phyloP scores from a whole-genome alignment of 805 yeast species.

The Saturnispora mendoncae region DNA sequence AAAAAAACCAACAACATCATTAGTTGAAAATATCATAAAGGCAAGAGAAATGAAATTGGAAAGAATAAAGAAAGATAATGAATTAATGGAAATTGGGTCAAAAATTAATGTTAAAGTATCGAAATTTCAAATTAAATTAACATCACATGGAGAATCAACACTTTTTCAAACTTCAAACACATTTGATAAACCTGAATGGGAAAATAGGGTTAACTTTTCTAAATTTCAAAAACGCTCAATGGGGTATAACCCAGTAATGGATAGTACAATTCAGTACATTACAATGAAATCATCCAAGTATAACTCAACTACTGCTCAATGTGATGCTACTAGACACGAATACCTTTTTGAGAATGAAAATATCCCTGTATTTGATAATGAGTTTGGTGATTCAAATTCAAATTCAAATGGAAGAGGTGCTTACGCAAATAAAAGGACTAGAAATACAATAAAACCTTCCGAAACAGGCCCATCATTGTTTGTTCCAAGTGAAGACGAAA shows the following conservation, averaged over 20 bases:
- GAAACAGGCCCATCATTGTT: constrained; percentile 2
- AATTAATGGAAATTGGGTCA: constrained; percentile 1
- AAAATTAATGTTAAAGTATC: constrained; percentile 9
- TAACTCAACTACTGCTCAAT: constrained; percentile 12
- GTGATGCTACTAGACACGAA: constrained; percentile 9
- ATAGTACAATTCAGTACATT: constrained; percentile 17
- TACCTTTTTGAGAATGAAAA: constrained; percentile 12
- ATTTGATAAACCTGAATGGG: constrained; percentile 15
- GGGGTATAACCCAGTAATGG: constrained; percentile 16
- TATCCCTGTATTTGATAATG: constrained; percentile 4
- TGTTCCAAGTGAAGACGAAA: constrained; percentile 11
- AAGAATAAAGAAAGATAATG: constrained; percentile 5
- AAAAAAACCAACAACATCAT: not conserved
- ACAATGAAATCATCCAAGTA: constrained; percentile 15
- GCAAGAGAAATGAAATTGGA: constrained; percentile 15
- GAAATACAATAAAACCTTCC: not conserved
- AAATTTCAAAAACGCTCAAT: constrained; percentile 13
- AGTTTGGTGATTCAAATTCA: not conserved
- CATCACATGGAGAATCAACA: not conserved
- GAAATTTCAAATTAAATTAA: constrained; percentile 12
- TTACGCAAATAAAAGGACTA: not conserved
- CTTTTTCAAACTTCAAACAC: constrained; percentile 1
- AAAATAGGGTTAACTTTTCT: constrained; percentile 16
- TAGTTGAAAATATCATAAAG: constrained; percentile 10
- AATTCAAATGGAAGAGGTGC: constrained; percentile 7